phyloP scores from a whole-genome alignment of 2,329 filamentous ascomycete species.

The Clarireedia sp. region DNA sequence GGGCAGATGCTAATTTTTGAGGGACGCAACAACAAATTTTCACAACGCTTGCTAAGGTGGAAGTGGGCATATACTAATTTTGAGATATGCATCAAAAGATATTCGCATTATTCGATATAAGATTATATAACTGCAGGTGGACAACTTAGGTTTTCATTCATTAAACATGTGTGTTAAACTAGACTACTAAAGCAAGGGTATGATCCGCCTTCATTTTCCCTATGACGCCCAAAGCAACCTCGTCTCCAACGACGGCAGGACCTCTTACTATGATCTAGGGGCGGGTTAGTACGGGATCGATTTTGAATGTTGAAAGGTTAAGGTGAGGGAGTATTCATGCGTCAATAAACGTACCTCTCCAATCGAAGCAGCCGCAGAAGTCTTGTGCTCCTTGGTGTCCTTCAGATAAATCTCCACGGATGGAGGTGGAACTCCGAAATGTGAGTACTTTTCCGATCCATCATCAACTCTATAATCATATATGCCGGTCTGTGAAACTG shows the following conservation, averaged over 20 bases:
- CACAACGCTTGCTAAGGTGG: not conserved
- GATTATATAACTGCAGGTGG: not conserved
- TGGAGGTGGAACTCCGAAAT: constrained; percentile 78
- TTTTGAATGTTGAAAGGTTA: constrained; percentile 4
- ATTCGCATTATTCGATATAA: not conserved
- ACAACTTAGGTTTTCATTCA: not conserved
- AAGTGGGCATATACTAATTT: not conserved
- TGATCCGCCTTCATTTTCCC: constrained; percentile 64
- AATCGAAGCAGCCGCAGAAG: constrained; percentile 51
- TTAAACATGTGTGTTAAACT: not conserved
- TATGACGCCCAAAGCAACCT: constrained; percentile 54
- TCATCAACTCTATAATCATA: constrained; percentile 69
- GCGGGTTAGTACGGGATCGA: not conserved
- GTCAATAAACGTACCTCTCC: constrained; percentile 49
- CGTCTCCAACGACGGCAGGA: constrained; percentile 62
- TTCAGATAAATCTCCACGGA: constrained; percentile 70
- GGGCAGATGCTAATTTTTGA: not conserved
- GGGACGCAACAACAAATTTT: not conserved
- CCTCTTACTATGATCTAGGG: constrained; percentile 61
- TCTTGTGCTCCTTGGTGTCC: constrained; percentile 52
- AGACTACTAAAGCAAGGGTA: constrained; percentile 48
- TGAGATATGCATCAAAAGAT: not conserved
- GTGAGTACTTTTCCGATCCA: constrained; percentile 38
- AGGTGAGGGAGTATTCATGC: not conserved
- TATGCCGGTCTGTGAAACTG: constrained; percentile 77